phyloP scores from a whole-genome alignment of 2,329 filamentous ascomycete species.

The Hymenoscyphus fraxineus region DNA sequence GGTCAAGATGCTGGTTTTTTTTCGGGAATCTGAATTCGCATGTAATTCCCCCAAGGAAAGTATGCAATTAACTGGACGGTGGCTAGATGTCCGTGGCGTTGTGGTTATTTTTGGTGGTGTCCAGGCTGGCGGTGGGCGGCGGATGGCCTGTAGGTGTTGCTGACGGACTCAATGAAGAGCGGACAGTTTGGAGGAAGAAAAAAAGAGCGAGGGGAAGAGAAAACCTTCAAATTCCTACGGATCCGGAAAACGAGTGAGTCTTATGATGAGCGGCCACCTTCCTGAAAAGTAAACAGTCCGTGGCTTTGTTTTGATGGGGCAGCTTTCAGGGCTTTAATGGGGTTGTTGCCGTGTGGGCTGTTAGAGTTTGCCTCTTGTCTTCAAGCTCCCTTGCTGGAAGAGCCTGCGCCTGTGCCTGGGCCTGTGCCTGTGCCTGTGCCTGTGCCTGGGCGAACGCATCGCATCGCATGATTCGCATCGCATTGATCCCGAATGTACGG shows the following conservation, averaged over 20 bases:
- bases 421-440: too few relatives aligned
- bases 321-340: not conserved
- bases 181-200: not conserved
- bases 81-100: not conserved
- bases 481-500: not conserved
- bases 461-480: not conserved
- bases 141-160: not conserved
- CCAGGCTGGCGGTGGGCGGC: not conserved
- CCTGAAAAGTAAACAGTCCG: not conserved
- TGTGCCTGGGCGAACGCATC: too few relatives aligned
- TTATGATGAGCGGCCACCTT: not conserved
- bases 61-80: not conserved
- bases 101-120: not conserved
- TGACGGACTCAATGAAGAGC: not conserved
- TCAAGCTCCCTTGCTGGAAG: too few relatives aligned
- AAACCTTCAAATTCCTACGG: not conserved
- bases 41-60: not conserved
- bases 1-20: not conserved
- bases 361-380: too few relatives aligned
- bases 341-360: too few relatives aligned
- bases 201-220: not conserved
- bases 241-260: not conserved
- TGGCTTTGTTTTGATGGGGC: not conserved
- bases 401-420: too few relatives aligned
- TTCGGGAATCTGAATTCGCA: not conserved